Conservation (phyloP, 495 filamentous ascomycete species). For the Ascobolus immersus region DNA sequence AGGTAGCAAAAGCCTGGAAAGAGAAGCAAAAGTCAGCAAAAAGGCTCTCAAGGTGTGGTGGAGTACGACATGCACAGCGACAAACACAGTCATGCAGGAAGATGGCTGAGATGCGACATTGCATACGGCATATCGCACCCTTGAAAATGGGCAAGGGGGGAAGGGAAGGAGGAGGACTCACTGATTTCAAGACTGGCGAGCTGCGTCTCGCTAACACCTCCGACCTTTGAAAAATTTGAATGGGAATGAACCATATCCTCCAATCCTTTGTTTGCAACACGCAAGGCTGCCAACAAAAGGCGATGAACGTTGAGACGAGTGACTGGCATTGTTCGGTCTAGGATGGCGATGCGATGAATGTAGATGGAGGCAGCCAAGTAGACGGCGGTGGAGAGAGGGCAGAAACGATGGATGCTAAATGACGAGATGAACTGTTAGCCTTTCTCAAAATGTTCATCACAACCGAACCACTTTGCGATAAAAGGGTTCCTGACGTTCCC, state of each 20-base stretch:
- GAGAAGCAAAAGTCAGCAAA: conserved; percentile 2
- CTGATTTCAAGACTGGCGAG: conserved; percentile 66
- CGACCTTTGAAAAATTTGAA: conserved; percentile 59
- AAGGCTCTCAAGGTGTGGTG: not conserved
- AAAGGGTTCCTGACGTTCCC: too few species aligned
- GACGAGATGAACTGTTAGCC: conserved; percentile 4
- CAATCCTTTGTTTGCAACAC: conserved; percentile 75
- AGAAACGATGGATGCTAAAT: conserved; percentile 49
- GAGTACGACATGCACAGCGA: too few species aligned
- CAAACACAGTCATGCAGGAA: not conserved
- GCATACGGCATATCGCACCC: conserved; percentile 1
- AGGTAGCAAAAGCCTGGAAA: conserved; percentile 44
- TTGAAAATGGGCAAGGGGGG: conserved; percentile 3
- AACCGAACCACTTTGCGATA: too few species aligned
- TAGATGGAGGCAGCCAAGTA: conserved; percentile 86
- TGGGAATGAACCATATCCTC: conserved; percentile 78
- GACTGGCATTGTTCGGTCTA: conserved; percentile 46
- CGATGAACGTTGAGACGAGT: conserved; percentile 69
- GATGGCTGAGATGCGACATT: too few species aligned
- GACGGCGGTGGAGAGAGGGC: conserved; percentile 86
- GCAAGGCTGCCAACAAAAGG: conserved; percentile 54
- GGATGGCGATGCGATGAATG: conserved; percentile 50
- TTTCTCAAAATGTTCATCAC: not conserved
- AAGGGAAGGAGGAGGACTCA: conserved; percentile 9
- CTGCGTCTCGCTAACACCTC: conserved; percentile 59